Base-by-base conservation (phyloP, 1,284 basidiomycete genomes). In the Papiliotrema flavescens region DNA sequence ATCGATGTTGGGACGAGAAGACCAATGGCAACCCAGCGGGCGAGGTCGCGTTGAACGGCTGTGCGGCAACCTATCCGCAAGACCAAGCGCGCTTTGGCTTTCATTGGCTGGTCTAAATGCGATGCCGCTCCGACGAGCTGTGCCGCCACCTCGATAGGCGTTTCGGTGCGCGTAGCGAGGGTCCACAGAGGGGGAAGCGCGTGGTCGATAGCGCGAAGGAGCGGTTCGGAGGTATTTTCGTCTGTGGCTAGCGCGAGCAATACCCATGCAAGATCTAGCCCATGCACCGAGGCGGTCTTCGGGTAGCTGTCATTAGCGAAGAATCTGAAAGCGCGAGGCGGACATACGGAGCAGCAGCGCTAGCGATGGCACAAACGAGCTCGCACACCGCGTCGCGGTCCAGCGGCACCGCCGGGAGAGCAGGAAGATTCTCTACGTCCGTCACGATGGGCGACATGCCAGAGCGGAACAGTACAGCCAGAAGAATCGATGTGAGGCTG, bases 11-110 rank as follows among this genome's bases (percentile, higher is more conserved):
- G 55, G 14, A 53, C 20, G 4, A 67, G 49, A 13, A 46, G 50
- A 40, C 56, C 62, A 19, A 61, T 49, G 1, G 51, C 65, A 17
- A 61, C 28, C 62, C 65, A 63, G n/a, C 57, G 53, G 15, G 50
- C 20, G 11, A 67, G 48, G 14, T 35, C 51, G 20, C 57, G 37
- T 3, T 45, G 28, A 11, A 49, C 37, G 9, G 37, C 26, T 3
- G 53, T 61, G 14, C 49, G 34, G 22, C 59, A 50, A 9, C 63
- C 65, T 34, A 69, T 52, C 9, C 49, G 43, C 2, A 49, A 26
- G 19, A 65, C 32, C 1, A 69, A 26, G 11, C 56, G 54, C 2
- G 53, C 53, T 23, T 59, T 32, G 19, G 62, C 45, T 26, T 26
- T 37, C 3, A 50, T 24, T 2, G 49, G 23, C 11, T 59, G 49